Evolutionary conservation across 495 filamentous ascomycete genomes (phyloP), one percentile per base, ranked within the genome.

Genomic region (Tuber brumale): DNA sequence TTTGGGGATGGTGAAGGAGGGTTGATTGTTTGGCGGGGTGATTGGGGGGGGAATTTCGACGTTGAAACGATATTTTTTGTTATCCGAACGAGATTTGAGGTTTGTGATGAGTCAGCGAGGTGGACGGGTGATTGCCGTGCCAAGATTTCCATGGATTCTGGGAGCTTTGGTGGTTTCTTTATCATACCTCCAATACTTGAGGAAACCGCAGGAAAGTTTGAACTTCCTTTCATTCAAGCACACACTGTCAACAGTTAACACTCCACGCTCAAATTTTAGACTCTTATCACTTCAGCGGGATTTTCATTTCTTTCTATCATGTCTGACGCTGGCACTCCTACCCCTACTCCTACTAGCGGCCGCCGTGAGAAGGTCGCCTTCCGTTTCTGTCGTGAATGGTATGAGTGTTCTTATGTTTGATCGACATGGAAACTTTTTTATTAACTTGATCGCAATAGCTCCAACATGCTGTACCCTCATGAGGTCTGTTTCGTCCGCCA

Each of bases 301-400:
- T 35, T 39, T 45, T 35, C 5, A 39, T 35, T 23, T 42, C 18
- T 31, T 12, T 51, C 69, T 43, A 70, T 14, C n/a, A 82, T 82
- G 81, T 82, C 81, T 31, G 81, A 83, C 69, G 69, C 76, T 46
- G 81, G 78, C 3, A 74, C 81, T 70, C 81, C 81, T 43, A 72
- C 72, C 23, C 79, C 81, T 31, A 76, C 80, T n/a, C n/a, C n/a
- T 57, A 46, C 69, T n/a, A 75, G 81, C 44, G 79, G 76, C 37
- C 74, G 71, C 42, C 79, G 72, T 48, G 81, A 83, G 70, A 83
- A 83, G 70, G 81, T 97, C 83, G 92, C 93, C 46, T 98, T 98
- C 87, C 90, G 92, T 76, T 99, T 99, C 89, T 99, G 95, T 86
- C 91, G 92, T 75, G 95, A 99, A 88, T 99, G 95, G 91, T 92